Evolutionary conservation across 495 filamentous ascomycete species (phyloP).

Genomic region (Talaromyces proteolyticus): DNA sequence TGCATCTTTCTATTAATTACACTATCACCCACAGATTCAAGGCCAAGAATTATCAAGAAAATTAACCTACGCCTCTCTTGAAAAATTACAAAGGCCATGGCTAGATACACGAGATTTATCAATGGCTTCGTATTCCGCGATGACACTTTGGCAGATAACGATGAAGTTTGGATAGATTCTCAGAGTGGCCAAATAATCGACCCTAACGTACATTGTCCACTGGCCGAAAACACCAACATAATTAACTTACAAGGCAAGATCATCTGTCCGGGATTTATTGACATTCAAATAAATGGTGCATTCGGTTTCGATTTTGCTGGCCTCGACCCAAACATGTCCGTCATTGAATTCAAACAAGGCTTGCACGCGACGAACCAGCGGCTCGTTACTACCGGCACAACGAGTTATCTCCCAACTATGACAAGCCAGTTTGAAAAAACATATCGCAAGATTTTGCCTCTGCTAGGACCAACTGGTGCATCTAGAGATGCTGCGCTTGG

Average conservation of each 20-base stretch:
- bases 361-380: slow-evolving; percentile 50
- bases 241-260: slow-evolving; percentile 62
- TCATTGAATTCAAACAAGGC: slow-evolving; percentile 47
- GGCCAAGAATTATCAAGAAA: background rate
- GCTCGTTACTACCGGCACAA: slow-evolving; percentile 60
- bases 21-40: background rate
- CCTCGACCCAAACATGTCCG: slow-evolving; percentile 31
- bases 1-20: background rate
- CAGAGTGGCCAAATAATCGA: slow-evolving; percentile 55
- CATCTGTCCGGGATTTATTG: slow-evolving; percentile 63
- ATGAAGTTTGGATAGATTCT: slow-evolving; percentile 58
- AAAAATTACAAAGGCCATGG: too few relatives aligned
- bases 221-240: slow-evolving; percentile 22
- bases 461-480: slow-evolving; percentile 51
- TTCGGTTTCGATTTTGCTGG: slow-evolving; percentile 71
- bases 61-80: background rate
- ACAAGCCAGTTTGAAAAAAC: slow-evolving; percentile 9
- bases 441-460: slow-evolving; percentile 41
- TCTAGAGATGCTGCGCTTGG: slow-evolving; percentile 31
- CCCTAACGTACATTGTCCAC: slow-evolving; percentile 34
- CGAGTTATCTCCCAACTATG: slow-evolving; percentile 60
- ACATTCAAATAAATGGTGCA: slow-evolving; percentile 69
- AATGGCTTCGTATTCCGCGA: slow-evolving; percentile 57
- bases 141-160: slow-evolving; percentile 47
- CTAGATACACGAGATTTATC: slow-evolving; percentile 42